These are phyloP conservation scores for Lodderomyces oxycetoniae DNA, from an alignment of 1,139 yeast genomes.

Conservation along the genomic window DNA sequence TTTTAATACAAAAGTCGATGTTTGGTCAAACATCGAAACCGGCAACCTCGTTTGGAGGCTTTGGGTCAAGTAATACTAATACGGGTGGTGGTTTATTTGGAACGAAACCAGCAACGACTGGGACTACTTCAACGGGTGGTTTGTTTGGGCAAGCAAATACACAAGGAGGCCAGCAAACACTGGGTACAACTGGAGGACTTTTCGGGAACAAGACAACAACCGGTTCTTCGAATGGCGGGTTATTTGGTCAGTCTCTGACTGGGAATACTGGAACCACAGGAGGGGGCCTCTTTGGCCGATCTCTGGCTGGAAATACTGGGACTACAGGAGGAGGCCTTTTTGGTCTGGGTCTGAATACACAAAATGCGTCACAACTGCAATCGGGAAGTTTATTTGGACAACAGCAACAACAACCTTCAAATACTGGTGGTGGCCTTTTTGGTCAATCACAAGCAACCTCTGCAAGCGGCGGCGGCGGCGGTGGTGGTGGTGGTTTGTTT, in stretches of 20 bases:
- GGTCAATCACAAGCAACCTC: too few species aligned
- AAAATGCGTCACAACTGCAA: slow-evolving; percentile 6
- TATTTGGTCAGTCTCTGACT: slow-evolving; percentile 16
- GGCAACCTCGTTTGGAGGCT: slow-evolving; percentile 17
- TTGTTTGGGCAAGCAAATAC: slow-evolving; percentile 16
- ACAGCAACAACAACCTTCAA: too few species aligned
- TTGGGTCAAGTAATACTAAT: slow-evolving; percentile 16
- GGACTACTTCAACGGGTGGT: slow-evolving; percentile 23
- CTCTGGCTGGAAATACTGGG: too few species aligned
- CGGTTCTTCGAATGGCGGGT: too few species aligned
- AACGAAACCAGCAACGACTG: slow-evolving; percentile 14
- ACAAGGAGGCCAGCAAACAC: too few species aligned
- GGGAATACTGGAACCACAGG: too few species aligned
- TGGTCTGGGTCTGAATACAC: slow-evolving; percentile 2
- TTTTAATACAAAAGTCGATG: slow-evolving; percentile 12
- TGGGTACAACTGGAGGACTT: too few species aligned
- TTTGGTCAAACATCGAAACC: slow-evolving; percentile 16
- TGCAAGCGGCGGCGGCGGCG: neutral
- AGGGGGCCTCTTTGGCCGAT: too few species aligned
- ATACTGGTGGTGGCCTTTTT: slow-evolving; percentile 8
- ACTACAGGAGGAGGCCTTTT: slow-evolving; percentile 8
- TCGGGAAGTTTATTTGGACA: slow-evolving; percentile 4
- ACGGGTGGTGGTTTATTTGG: slow-evolving; percentile 18
- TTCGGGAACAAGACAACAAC: slow-evolving; percentile 13
- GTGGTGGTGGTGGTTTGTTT: slow-evolving; percentile 14